Evolutionary conservation across 345 rosid species (phyloP).

Genomic region (Syzygium aromaticum): DNA sequence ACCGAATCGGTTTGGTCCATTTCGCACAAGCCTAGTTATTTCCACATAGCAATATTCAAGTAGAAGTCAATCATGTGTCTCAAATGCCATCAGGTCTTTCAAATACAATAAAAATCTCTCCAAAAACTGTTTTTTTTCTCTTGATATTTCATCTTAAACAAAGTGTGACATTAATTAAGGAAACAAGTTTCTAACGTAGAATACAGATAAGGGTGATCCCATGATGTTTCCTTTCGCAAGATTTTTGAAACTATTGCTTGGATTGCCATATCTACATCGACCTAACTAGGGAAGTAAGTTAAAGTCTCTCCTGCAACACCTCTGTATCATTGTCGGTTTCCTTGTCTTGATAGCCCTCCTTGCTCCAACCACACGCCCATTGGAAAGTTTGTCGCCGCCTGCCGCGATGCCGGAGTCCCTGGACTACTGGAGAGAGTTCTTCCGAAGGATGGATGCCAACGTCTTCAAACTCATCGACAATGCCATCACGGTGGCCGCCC

Average conservation of each 20-base stretch:
- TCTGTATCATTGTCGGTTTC: background rate
- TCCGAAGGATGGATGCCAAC: constrained; percentile 48
- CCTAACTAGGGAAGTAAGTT: background rate
- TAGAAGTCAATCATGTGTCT: background rate
- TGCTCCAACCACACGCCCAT: background rate
- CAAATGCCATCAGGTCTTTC: background rate
- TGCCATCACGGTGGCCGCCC: constrained; percentile 66
- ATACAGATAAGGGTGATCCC: background rate
- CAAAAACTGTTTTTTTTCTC: too few relatives aligned
- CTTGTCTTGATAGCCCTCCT: background rate
- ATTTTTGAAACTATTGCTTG: background rate
- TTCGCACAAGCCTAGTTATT: background rate
- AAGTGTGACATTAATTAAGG: background rate
- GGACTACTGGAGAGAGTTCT: constrained; percentile 70
- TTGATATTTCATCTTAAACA: background rate
- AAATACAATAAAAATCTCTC: too few relatives aligned
- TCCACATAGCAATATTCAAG: background rate
- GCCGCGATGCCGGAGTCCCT: constrained; percentile 5
- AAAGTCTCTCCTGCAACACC: background rate
- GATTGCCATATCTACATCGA: background rate
- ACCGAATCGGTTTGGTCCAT: too few relatives aligned
- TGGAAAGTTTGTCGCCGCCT: background rate
- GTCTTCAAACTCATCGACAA: constrained; percentile 59
- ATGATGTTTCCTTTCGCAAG: background rate
- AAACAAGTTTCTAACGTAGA: background rate